Percentiles rank a stretch among this genome's conserved stretches.
phyloP scores from a whole-genome alignment of 164 flowering plant genomes.

The Platanus orientalis region DNA sequence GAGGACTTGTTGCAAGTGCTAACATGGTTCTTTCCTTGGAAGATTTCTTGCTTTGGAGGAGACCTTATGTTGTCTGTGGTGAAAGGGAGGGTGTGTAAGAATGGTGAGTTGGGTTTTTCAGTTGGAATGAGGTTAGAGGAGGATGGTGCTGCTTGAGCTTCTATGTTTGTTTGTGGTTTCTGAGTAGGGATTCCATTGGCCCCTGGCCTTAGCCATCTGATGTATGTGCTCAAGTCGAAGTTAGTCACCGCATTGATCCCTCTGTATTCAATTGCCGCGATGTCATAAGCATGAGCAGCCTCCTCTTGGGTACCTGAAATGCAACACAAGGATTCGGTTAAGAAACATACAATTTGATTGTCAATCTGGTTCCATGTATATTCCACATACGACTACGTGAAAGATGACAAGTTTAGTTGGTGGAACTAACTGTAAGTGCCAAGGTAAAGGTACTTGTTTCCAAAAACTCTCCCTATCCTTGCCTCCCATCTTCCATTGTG shows the following conservation, averaged over 20 bases:
- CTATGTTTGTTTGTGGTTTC: conserved; percentile 11
- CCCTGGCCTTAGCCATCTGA: conserved; percentile 43
- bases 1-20: conserved; percentile 24
- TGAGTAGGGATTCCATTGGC: conserved; percentile 1
- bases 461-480: no score
- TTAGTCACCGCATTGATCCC: conserved; percentile 49
- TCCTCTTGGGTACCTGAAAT: conserved; percentile 70
- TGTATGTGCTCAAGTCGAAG: conserved; percentile 38
- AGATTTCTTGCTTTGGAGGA: conserved; percentile 14
- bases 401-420: background rate
- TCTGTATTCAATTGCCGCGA: conserved; percentile 49
- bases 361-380: no score
- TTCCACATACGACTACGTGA: no score
- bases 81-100: conserved; percentile 7
- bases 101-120: no score
- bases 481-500: no score
- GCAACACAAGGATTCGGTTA: background rate
- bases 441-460: no score
- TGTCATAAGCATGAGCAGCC: conserved; percentile 60
- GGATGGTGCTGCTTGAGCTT: no score
- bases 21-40: conserved; percentile 9
- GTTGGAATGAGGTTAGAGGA: no score
- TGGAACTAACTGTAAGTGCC: conserved; percentile 54
- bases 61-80: conserved; percentile 13
- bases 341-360: background rate